Evolutionary conservation across 2,329 filamentous ascomycete species (phyloP).

Genomic region (Blastomyces gilchristii): DNA sequence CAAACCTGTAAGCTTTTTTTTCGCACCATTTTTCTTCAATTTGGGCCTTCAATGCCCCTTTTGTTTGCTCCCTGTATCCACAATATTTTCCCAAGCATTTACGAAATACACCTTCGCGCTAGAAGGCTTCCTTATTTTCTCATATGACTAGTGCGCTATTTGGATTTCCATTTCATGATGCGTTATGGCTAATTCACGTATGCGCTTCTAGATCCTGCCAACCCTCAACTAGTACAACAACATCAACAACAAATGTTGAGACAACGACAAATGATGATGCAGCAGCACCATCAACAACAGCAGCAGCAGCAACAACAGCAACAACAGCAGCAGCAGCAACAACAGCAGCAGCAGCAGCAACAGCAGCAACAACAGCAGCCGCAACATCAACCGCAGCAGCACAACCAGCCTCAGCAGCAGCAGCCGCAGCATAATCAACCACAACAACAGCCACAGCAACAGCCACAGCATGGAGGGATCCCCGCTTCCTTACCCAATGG

Average conservation of each 20-base stretch:
- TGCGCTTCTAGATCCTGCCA: constrained; percentile 28
- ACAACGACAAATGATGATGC: constrained; percentile 24
- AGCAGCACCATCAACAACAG: constrained; percentile 30
- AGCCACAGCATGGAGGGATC: constrained; percentile 23
- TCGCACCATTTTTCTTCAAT: not conserved
- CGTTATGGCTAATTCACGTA: constrained; percentile 8
- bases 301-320: constrained; percentile 32
- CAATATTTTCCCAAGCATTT: not conserved
- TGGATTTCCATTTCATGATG: not conserved
- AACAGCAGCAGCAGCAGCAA: constrained; percentile 22
- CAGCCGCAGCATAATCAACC: constrained; percentile 23
- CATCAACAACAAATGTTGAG: constrained; percentile 19
- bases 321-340: constrained; percentile 26
- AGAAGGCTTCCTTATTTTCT: not conserved
- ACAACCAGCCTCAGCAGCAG: constrained; percentile 28
- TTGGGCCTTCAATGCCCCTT: constrained; percentile 4
- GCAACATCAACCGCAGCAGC: constrained; percentile 31
- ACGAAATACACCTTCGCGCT: not conserved
- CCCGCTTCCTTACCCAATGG: constrained; percentile 35
- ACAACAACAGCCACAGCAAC: constrained; percentile 24
- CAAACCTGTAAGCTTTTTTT: constrained; percentile 31
- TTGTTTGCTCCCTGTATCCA: not conserved
- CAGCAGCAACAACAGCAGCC: constrained; percentile 27
- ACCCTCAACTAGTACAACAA: constrained; percentile 34
- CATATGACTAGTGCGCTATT: not conserved